These are phyloP conservation scores for Sporothrix pseudoabietina DNA, from an alignment of 2,329 filamentous ascomycete species.

Conservation along the genomic window DNA sequence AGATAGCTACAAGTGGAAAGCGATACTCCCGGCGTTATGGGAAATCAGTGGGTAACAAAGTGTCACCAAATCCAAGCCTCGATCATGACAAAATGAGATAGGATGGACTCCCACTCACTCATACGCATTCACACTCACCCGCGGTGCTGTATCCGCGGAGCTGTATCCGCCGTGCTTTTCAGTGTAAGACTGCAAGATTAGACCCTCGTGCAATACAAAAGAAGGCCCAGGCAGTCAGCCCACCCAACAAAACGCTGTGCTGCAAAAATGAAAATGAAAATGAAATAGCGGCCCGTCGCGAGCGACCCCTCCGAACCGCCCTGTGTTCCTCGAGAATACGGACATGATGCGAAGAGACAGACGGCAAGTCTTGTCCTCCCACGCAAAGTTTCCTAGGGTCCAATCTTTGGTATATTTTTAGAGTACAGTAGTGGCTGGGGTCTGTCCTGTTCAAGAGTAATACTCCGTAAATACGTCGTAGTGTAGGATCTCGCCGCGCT, in stretches of 20 bases:
- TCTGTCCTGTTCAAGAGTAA: not conserved
- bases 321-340: not conserved
- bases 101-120: not conserved
- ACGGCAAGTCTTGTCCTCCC: not conserved
- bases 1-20: not conserved
- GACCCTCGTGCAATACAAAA: not conserved
- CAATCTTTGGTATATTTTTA: not conserved
- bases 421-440: constrained; percentile 1
- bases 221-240: not conserved
- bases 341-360: too few relatives aligned
- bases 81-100: not conserved
- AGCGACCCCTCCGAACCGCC: not conserved
- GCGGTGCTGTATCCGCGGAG: not conserved
- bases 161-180: not conserved
- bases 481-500: not conserved
- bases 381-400: not conserved
- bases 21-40: not conserved
- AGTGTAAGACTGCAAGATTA: not conserved
- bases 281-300: constrained; percentile 3
- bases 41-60: not conserved
- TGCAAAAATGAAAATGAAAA: not conserved
- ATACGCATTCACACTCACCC: too few relatives aligned
- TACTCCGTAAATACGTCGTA: not conserved
- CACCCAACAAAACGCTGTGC: too few relatives aligned
- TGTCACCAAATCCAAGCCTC: not conserved